Base-by-base conservation (phyloP, 257 asterid species). In the Dorcoceras hygrometricum region DNA sequence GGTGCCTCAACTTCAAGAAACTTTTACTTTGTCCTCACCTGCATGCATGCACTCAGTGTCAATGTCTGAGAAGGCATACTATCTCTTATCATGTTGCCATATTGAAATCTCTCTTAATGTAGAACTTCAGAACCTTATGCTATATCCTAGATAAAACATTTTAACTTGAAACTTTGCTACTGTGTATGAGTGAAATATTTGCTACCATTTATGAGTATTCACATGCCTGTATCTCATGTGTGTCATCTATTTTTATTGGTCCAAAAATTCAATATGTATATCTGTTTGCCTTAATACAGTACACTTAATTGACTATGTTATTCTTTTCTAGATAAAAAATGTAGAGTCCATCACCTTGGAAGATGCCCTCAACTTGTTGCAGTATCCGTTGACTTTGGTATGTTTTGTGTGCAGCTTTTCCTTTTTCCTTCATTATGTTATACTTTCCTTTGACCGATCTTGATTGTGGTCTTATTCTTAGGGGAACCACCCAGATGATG, bases 401-500 rank as follows among this genome's bases (percentile, higher is more conserved):
- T 53, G 67, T 74, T 65, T 64, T 64, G 32, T 32, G 58, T 62
- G 39, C 32, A 28, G 5, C 8, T 16, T 46, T 34, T 57, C 29
- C 56, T 27, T 57, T 43, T 66, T 63, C 36, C 25, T 14, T 32
- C 51, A 53, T 63, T 57, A 61, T 75, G 66, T 69, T 58, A 55
- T 20, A 26, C 31, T 64, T 50, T 61, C 64, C 22, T 69, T 70
- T 18, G 23, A 70, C 61, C 71, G 46, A 63, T 71, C 63, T 23
- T 59, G 80, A 58, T 50, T 48, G 70, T 25, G 23, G 14, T 71
- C 32, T 71, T 9, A 31, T 50, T 66, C 53, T 68, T 71, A 93
- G 98, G 98, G 96, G 50, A 88, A 86, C 56, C 96, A 93, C 77
- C 95, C 97, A 43, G 85, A 79, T 20, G 95, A 87, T 63, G 83